phyloP scores from a whole-genome alignment of 352 stramenopile genomes.

The Pythium myriotylum region DNA sequence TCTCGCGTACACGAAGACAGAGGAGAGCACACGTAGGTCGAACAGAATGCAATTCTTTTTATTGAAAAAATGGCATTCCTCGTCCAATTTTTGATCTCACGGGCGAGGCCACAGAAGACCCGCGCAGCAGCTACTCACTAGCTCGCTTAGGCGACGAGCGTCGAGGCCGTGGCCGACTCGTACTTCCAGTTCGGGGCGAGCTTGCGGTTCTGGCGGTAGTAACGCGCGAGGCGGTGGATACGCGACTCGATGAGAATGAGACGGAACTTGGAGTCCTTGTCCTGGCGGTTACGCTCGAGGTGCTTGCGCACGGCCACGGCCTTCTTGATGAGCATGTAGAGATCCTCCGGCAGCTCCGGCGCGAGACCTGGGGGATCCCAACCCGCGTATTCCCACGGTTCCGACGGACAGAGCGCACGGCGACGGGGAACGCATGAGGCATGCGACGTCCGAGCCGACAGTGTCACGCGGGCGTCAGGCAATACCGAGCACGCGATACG shows the following conservation, averaged over 20 bases:
- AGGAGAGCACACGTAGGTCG: too few relatives aligned
- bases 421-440: constrained; percentile 14
- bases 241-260: constrained; percentile 99
- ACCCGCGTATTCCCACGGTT: constrained; percentile 85
- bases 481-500: constrained; percentile 63
- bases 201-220: constrained; percentile 99
- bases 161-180: constrained; percentile 98
- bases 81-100: constrained; percentile 31
- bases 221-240: constrained; percentile 98
- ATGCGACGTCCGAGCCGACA: constrained; percentile 29
- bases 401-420: constrained; percentile 43
- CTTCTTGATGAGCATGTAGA: constrained; percentile 99
- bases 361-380: constrained; percentile 83
- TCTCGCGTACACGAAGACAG: too few relatives aligned
- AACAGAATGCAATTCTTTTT: background rate
- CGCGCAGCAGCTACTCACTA: too few relatives aligned
- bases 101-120: constrained; percentile 16
- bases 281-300: constrained; percentile 99
- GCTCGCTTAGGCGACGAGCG: constrained; percentile 98
- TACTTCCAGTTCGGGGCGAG: constrained; percentile 99
- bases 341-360: constrained; percentile 99
- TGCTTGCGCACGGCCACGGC: constrained; percentile 99
- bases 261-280: constrained; percentile 99
- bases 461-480: constrained; percentile 76
- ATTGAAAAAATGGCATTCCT: constrained; percentile 13